These are phyloP conservation scores for Penicillium herquei DNA, from an alignment of 495 filamentous ascomycete species.

Conservation along the genomic window DNA sequence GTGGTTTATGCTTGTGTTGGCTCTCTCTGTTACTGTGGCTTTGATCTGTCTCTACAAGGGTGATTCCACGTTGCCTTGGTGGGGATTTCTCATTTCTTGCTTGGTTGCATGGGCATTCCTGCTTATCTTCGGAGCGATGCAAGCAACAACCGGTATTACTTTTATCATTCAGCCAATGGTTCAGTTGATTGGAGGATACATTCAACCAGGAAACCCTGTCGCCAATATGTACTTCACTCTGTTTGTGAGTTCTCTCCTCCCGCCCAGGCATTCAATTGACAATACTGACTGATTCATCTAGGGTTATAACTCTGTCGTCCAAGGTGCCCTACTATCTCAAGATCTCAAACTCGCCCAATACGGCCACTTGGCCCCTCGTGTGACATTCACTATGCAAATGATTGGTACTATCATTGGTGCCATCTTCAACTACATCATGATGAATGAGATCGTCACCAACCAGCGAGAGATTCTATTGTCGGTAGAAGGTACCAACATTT, in stretches of 20 bases:
- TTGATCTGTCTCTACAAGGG: slow-evolving; percentile 3
- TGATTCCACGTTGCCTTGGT: slow-evolving; percentile 1
- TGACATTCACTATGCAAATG: slow-evolving; percentile 2
- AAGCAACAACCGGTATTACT: background rate
- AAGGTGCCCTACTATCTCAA: background rate
- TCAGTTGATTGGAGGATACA: slow-evolving; percentile 4
- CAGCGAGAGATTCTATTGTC: slow-evolving; percentile 2
- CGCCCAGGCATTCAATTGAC: background rate
- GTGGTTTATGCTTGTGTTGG: background rate
- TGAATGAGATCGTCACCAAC: slow-evolving; percentile 3
- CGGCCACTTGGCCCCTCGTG: background rate
- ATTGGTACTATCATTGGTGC: slow-evolving; percentile 3
- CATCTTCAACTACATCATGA: slow-evolving; percentile 6
- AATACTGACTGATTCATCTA: background rate
- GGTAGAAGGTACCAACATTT: slow-evolving; percentile 3
- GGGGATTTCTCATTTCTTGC: background rate
- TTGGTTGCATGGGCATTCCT: background rate
- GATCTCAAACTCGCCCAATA: slow-evolving; percentile 6
- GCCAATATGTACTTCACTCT: slow-evolving; percentile 5
- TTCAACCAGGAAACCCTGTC: background rate
- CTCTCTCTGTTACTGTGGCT: background rate
- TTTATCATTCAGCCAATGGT: slow-evolving; percentile 1
- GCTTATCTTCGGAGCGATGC: slow-evolving; percentile 1
- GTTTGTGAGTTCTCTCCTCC: background rate
- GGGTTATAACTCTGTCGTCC: slow-evolving; percentile 1